phyloP scores from a whole-genome alignment of 2,329 filamentous ascomycete genomes.

The Colletotrichum sp. region DNA sequence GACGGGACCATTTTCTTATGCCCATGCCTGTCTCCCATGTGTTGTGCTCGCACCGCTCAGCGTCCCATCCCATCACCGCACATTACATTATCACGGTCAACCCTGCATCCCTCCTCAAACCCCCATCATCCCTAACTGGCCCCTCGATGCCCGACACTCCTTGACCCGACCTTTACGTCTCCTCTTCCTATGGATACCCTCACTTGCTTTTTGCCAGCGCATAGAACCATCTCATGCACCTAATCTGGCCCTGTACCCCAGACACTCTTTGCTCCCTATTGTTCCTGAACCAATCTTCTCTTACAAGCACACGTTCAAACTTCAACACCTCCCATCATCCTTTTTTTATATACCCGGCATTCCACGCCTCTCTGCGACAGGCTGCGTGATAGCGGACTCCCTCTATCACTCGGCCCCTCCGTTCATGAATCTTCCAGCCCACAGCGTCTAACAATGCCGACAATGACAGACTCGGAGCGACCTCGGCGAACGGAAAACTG shows the following conservation, averaged over 20 bases:
- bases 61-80: conserved; percentile 15
- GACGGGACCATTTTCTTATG: conserved; percentile 17
- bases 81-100: conserved; percentile 14
- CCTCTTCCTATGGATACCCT: conserved; percentile 25
- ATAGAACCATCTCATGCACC: conserved; percentile 23
- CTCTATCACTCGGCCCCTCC: conserved; percentile 10
- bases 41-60: conserved; percentile 20
- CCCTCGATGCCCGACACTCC: conserved; percentile 18
- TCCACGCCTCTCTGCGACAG: background rate
- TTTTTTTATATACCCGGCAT: conserved; percentile 9
- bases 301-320: background rate
- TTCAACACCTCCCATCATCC: background rate
- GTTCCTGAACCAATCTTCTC: conserved; percentile 2
- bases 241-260: conserved; percentile 14
- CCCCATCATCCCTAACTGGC: conserved; percentile 17
- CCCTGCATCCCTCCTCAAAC: conserved; percentile 21
- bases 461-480: conserved; percentile 23
- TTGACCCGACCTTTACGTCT: conserved; percentile 13
- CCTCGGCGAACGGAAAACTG: conserved; percentile 21
- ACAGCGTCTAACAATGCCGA: conserved; percentile 17
- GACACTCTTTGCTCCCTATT: background rate
- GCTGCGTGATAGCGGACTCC: conserved; percentile 1
- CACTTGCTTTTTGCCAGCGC: conserved; percentile 24
- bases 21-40: conserved; percentile 19
- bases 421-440: conserved; percentile 5